phyloP scores from a whole-genome alignment of 805 yeast species.

The Groenewaldozyma salmanticensis region DNA sequence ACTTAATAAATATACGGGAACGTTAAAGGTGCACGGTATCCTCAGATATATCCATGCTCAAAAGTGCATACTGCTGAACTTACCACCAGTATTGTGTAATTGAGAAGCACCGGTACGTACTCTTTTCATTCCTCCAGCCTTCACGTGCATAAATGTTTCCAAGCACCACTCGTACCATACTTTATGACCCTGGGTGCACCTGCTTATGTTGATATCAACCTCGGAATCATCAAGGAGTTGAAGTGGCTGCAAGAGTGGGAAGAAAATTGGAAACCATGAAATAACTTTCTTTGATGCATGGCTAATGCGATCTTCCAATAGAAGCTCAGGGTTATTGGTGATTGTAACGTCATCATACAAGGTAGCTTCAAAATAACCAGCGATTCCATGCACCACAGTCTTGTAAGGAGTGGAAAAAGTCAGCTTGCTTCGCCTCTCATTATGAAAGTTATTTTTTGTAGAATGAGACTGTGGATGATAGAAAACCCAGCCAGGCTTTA shows the following conservation, averaged over 20 bases:
- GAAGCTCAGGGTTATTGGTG: conserved; percentile 36
- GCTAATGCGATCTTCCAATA: conserved; percentile 18
- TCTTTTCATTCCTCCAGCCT: conserved; percentile 11
- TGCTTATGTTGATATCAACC: conserved; percentile 41
- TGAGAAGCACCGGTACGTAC: conserved; percentile 14
- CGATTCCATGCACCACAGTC: conserved; percentile 59
- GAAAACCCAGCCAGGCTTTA: conserved; percentile 53
- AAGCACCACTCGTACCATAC: conserved; percentile 66
- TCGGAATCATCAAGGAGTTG: conserved; percentile 45
- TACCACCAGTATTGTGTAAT: conserved; percentile 25
- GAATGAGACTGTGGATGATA: conserved; percentile 35
- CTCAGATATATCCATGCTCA: too few relatives aligned
- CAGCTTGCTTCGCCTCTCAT: conserved; percentile 23
- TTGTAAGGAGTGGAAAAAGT: conserved; percentile 38
- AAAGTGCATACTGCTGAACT: conserved; percentile 17
- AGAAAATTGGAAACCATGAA: conserved; percentile 63
- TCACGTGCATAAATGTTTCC: conserved; percentile 35
- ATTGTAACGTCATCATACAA: conserved; percentile 52
- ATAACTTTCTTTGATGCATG: conserved; percentile 34
- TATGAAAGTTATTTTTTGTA: conserved; percentile 12
- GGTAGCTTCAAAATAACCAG: conserved; percentile 65
- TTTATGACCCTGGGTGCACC: conserved; percentile 33
- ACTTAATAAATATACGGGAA: neutral
- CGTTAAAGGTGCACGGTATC: too few relatives aligned
- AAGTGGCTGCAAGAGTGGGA: conserved; percentile 50